A percentile compares a stretch with the other conserved stretches of the same genome.
Evolutionary conservation across 257 asterid genomes (phyloP).

Genomic region (Petunia axillaris): DNA sequence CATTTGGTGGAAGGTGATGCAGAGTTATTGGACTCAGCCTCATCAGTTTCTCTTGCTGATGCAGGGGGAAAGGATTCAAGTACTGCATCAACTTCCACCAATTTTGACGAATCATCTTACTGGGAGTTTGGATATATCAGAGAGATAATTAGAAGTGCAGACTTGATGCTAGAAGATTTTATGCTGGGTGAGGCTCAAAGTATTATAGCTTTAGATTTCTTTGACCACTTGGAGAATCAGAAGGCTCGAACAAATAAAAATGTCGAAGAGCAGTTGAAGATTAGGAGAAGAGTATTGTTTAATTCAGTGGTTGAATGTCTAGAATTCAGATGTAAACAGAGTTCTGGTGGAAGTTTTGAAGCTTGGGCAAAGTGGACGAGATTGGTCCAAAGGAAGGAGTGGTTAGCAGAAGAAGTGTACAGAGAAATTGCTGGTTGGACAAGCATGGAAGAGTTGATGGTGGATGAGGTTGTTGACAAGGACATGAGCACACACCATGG

Average conservation of each 20-base stretch:
- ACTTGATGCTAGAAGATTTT: conserved; percentile 57
- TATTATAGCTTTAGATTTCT: conserved; percentile 58
- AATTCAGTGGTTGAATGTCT: conserved; percentile 71
- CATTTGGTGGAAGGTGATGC: conserved; percentile 50
- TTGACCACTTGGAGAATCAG: conserved; percentile 62
- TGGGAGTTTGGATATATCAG: conserved; percentile 71
- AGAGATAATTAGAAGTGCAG: conserved; percentile 50
- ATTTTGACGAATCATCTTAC: conserved; percentile 46
- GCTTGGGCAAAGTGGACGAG: conserved; percentile 64
- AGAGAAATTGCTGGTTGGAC: conserved; percentile 75
- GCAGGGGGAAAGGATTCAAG: conserved; percentile 47
- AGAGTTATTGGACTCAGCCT: conserved; percentile 80
- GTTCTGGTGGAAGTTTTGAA: conserved; percentile 49
- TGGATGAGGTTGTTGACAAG: conserved; percentile 86
- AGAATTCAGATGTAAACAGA: conserved; percentile 44
- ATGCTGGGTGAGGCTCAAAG: conserved; percentile 61
- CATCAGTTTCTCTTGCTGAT: conserved; percentile 56
- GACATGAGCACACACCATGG: conserved; percentile 86
- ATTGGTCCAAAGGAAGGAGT: conserved; percentile 44
- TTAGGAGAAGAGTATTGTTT: conserved; percentile 64
- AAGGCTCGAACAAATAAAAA: conserved; percentile 42
- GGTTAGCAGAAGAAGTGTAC: conserved; percentile 77
- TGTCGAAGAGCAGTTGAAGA: conserved; percentile 48
- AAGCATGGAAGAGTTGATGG: conserved; percentile 73
- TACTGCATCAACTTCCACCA: conserved; percentile 35